Base-by-base conservation (phyloP, 495 filamentous ascomycete genomes). In the Penicillium pulvis region DNA sequence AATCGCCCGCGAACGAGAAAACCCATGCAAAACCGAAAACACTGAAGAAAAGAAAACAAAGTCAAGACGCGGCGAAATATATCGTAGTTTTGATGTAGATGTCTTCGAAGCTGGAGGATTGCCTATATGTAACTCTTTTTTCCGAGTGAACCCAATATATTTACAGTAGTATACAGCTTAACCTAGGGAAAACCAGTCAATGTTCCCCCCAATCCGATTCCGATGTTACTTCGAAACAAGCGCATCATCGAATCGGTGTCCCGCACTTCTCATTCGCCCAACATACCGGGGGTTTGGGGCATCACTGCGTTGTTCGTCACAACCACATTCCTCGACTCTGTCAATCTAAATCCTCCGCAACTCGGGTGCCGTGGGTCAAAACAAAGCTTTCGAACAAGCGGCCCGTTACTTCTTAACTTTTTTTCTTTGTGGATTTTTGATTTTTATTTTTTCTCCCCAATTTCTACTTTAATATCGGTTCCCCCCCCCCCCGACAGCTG, bases 321-420 rank as follows among this genome's bases (percentile, higher is more conserved):
- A 57, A 59, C 58, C 67, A 68, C 67, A 63, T 69, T 61, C 67
- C 61, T 58, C 58, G 11, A 51, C 49, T 4, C 26, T 9, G 3
- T 23, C 43, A 55, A 51, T 45, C 41, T n/a, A 39, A 59, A 46
- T 46, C 47, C 49, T 47, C 48, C 56, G 33, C 35, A 31, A 26
- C 39, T 53, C 35, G 19, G 36, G 50, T 24, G 58, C 66, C 68
- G 67, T 70, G 68, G 71, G 67, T 69, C 74, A 71, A 70, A 75
- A 77, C 70, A 75, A 77, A 75, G 19, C 19, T 52, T 53, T 26
- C 8, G 6, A 17, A 51, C 20, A 56, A 30, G 10, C 59, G 56
- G 56, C 41, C 60, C 60, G 61, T 55, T 20, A 39, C 19, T 26
- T 11, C 43, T 60, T 4, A 16, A 12, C 52, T 45, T 55, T 57